Evolutionary conservation across 441 rosid genomes (phyloP).

Genomic region (Erodium moschatum): DNA sequence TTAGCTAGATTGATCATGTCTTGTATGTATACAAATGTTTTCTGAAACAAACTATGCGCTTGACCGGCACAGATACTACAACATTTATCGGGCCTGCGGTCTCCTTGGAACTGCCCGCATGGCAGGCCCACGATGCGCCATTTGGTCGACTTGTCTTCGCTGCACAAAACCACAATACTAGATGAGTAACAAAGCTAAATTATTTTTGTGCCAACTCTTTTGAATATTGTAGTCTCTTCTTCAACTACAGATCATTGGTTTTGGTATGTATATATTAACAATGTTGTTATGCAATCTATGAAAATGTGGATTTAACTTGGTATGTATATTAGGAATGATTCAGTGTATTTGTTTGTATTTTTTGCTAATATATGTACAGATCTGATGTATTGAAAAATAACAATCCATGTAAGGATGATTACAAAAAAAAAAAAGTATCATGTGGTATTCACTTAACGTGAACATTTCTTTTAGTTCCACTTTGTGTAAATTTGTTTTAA

Average conservation of each 20-base stretch:
- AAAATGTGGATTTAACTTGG: not conserved
- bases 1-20: not conserved
- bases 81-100: slow-evolving; percentile 67
- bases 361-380: too few relatives aligned
- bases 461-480: too few relatives aligned
- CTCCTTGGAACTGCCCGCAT: slow-evolving; percentile 98
- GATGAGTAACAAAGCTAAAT: slow-evolving; percentile 6
- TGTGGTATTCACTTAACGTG: too few relatives aligned
- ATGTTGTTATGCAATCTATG: not conserved
- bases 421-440: too few relatives aligned
- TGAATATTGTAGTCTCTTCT: not conserved
- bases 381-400: too few relatives aligned
- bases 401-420: too few relatives aligned
- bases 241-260: not conserved
- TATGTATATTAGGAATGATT: too few relatives aligned
- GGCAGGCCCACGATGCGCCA: slow-evolving; percentile 99
- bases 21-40: not conserved
- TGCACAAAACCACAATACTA: slow-evolving; percentile 24
- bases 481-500: too few relatives aligned
- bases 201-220: not conserved
- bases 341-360: too few relatives aligned
- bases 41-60: not conserved
- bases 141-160: slow-evolving; percentile 61
- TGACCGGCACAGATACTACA: slow-evolving; percentile 49
- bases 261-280: not conserved